Percentiles rank a stretch among this genome's conserved stretches.
These are phyloP conservation scores for Paspalum notatum DNA, from an alignment of 176 grass and related monocot genomes.

Conservation along the genomic window DNA sequence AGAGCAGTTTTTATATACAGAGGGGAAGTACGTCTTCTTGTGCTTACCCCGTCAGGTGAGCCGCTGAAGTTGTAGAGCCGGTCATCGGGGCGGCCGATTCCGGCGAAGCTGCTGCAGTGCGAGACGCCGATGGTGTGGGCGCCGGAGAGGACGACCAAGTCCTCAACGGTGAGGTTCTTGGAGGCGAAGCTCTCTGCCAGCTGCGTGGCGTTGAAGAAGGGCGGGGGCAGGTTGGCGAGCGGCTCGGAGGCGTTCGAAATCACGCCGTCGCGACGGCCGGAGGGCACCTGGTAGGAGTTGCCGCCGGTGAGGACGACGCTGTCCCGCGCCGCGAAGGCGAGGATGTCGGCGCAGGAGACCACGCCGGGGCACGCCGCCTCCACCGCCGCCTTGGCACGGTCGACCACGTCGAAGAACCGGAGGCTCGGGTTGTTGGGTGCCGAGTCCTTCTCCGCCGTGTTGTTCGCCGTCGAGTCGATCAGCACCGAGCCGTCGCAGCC, in stretches of 20 bases:
- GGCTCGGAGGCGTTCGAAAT: conserved; percentile 6
- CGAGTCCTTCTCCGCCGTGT: conserved; percentile 63
- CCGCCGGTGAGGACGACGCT: conserved; percentile 43
- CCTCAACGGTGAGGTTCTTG: conserved; percentile 61
- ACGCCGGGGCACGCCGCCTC: conserved; percentile 53
- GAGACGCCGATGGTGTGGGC: conserved; percentile 65
- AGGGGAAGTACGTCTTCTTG: too few relatives aligned
- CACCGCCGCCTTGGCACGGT: conserved; percentile 45
- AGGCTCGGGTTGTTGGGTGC: conserved; percentile 53
- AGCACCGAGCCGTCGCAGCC: conserved; percentile 66
- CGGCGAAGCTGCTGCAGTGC: conserved; percentile 47
- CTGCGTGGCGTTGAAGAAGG: conserved; percentile 31
- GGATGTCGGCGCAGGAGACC: conserved; percentile 75
- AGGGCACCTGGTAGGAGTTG: conserved; percentile 46
- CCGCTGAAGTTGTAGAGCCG: conserved; percentile 50
- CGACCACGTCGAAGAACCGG: conserved; percentile 54
- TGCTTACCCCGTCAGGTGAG: conserved; percentile 31
- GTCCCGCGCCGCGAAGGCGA: conserved; percentile 70
- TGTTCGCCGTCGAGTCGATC: conserved; percentile 46
- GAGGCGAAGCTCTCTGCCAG: conserved; percentile 33
- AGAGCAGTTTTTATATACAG: too few relatives aligned
- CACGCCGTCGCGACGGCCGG: conserved; percentile 53
- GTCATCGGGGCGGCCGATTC: neutral
- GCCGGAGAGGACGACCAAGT: conserved; percentile 66
- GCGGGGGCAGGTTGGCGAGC: conserved; percentile 23